Evolutionary conservation across 208 protist species (phyloP).

Genomic region (Crithidia acanthocephali): DNA sequence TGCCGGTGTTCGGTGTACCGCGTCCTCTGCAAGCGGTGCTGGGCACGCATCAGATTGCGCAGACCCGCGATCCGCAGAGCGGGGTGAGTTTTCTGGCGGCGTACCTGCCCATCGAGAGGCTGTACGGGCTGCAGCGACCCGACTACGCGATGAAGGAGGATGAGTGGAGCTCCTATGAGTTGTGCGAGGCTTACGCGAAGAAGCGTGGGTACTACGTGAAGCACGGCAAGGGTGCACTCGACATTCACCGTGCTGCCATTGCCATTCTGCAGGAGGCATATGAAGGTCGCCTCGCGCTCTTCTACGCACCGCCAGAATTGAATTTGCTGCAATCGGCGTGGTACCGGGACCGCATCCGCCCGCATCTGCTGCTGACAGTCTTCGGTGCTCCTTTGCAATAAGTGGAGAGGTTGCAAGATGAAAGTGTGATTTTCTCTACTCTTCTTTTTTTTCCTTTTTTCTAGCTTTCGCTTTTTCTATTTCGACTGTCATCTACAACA

Average conservation of each 20-base stretch:
- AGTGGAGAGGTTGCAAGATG: neutral
- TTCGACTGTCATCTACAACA: no score
- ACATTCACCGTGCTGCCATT: conserved; percentile 91
- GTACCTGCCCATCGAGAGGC: conserved; percentile 88
- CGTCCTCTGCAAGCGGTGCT: conserved; percentile 92
- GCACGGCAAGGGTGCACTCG: conserved; percentile 83
- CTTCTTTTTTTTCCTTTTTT: conserved; percentile 21
- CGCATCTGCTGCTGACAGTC: conserved; percentile 43
- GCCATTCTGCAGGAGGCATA: conserved; percentile 90
- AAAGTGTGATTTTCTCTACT: neutral
- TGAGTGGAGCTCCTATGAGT: conserved; percentile 86
- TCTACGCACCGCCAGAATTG: conserved; percentile 80
- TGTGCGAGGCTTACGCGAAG: conserved; percentile 94
- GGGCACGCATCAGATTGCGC: conserved; percentile 96
- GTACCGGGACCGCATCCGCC: conserved; percentile 48
- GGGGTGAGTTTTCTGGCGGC: conserved; percentile 91
- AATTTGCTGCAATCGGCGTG: conserved; percentile 53
- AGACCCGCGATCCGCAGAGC: conserved; percentile 96
- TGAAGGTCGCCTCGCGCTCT: conserved; percentile 85
- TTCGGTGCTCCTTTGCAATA: conserved; percentile 15
- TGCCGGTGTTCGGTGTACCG: conserved; percentile 87
- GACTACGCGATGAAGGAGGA: conserved; percentile 51
- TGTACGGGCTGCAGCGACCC: conserved; percentile 87
- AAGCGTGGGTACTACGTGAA: conserved; percentile 90
- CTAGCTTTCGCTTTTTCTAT: no score